Evolutionary conservation across 129 eudicot genomes (phyloP), one percentile per base, ranked within the genome.

Genomic region (Arctium lappa): DNA sequence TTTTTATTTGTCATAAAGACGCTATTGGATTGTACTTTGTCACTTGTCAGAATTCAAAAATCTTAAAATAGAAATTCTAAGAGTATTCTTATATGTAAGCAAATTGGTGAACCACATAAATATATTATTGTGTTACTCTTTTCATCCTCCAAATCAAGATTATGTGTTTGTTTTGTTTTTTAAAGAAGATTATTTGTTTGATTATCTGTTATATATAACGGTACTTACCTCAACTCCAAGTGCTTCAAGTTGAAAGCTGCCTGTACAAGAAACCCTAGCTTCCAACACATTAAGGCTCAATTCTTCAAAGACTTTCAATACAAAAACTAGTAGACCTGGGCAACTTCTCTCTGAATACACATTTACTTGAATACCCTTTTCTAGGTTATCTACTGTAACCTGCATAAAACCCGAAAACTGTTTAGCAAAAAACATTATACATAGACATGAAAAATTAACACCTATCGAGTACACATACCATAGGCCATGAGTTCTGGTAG

Each of bases 251-350:
- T 86, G 95, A 84, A 96, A 96, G 80, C 50, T 90, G 82, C 93
- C 94, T 30, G 88, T 82, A 86, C 99, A 93, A 75, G 99, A 91
- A 91, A 91, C 91, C 92, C 94, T 88, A 83, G 98, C 99, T 88
- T 96, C 95, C 87, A 90, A 78, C 36, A 96, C 97, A 81, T 73
- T 85, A 62, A 96, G 97, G 66, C 91, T 90, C 39, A 96, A 77
- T 15, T 88, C 98, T 79, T 96, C 99, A 81, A 96, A 93, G 71
- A 93, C 94, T 91, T 87, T 91, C 50, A 96, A 76, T 34, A 93
- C 78, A 15, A 77, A 87, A 16, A 91, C 98, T 53, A 93, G 94
- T 85, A 96, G 83, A 40, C 98, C 98, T 8, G 94, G 97, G 71
- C 94, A 90, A 83, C 87, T 96, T 82, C 81, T 90, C 32, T 86